Evolutionary conservation across 164 flowering plant species (phyloP).

Genomic region (Litsea cubeba): DNA sequence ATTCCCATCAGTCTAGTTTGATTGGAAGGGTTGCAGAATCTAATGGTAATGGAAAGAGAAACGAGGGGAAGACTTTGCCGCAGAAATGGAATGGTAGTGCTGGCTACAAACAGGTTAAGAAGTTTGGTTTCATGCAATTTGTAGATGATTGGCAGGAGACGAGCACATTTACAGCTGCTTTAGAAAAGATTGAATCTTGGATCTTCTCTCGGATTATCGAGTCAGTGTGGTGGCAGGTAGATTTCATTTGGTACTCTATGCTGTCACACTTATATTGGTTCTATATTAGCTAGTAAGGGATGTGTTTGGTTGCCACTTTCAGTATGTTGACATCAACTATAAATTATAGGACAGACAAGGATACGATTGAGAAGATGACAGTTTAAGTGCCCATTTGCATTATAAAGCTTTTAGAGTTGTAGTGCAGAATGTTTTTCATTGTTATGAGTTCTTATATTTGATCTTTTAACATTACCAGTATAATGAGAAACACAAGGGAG

Average conservation of each 20-base stretch:
- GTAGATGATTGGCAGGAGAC: slow-evolving; percentile 92
- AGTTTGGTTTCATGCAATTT: slow-evolving; percentile 37
- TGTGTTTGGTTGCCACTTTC: neutral
- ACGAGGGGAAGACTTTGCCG: slow-evolving; percentile 35
- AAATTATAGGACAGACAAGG: too few relatives aligned
- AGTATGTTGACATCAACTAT: too few relatives aligned
- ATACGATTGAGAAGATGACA: neutral
- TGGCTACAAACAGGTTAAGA: slow-evolving; percentile 43
- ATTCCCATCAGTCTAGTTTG: slow-evolving; percentile 39
- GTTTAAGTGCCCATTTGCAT: neutral
- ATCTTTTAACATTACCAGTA: too few relatives aligned
- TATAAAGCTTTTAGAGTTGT: neutral
- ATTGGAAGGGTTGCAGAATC: slow-evolving; percentile 32
- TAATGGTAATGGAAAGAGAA: slow-evolving; percentile 38
- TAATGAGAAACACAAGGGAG: too few relatives aligned
- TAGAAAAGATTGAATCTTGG: slow-evolving; percentile 91
- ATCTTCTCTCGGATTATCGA: slow-evolving; percentile 92
- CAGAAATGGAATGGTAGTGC: slow-evolving; percentile 44
- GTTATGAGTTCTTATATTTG: too few relatives aligned
- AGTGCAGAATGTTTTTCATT: neutral
- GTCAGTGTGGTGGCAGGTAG: slow-evolving; percentile 99
- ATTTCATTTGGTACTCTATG: neutral
- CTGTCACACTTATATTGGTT: neutral
- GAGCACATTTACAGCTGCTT: slow-evolving; percentile 67
- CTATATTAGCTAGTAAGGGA: neutral